These are phyloP conservation scores for Hypocreales sp. DNA, from an alignment of 2,329 filamentous ascomycete species.

Conservation along the genomic window DNA sequence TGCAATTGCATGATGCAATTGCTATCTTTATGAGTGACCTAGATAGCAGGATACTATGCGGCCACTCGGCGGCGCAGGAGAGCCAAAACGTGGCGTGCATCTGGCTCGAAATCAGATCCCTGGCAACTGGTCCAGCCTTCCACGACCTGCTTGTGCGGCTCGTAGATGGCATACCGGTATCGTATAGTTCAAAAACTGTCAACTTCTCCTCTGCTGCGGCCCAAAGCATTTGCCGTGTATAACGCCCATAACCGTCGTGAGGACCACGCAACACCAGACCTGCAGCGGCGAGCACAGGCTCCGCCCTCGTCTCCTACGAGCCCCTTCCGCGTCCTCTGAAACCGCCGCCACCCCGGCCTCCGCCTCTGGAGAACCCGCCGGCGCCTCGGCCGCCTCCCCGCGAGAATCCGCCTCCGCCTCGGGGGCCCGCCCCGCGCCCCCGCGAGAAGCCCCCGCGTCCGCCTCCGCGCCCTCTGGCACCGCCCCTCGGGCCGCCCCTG, in stretches of 20 bases:
- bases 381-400: conserved; percentile 9
- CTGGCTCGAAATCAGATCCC: too few species aligned
- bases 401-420: conserved; percentile 8
- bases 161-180: too few species aligned
- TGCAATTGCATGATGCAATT: too few species aligned
- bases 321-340: conserved; percentile 11
- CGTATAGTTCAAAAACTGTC: too few species aligned
- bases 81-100: too few species aligned
- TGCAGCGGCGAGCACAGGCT: conserved; percentile 2
- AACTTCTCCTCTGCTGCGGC: conserved; percentile 5
- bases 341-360: conserved; percentile 9
- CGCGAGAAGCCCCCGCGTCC: conserved; percentile 18
- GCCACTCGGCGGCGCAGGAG: too few species aligned
- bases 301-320: too few species aligned
- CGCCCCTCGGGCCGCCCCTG: conserved; percentile 12
- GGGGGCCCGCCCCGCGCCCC: conserved; percentile 17
- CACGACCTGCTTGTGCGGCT: too few species aligned
- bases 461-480: conserved; percentile 25
- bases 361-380: conserved; percentile 16
- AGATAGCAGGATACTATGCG: too few species aligned
- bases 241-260: conserved; percentile 3
- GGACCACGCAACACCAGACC: conserved; percentile 3
- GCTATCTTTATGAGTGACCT: too few species aligned
- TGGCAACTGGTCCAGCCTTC: too few species aligned
- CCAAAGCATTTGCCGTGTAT: conserved; percentile 3